A percentile compares a stretch with the other conserved stretches of the same genome.
phyloP scores from a whole-genome alignment of 2,329 filamentous ascomycete genomes.

The Scytalidium lignicola region DNA sequence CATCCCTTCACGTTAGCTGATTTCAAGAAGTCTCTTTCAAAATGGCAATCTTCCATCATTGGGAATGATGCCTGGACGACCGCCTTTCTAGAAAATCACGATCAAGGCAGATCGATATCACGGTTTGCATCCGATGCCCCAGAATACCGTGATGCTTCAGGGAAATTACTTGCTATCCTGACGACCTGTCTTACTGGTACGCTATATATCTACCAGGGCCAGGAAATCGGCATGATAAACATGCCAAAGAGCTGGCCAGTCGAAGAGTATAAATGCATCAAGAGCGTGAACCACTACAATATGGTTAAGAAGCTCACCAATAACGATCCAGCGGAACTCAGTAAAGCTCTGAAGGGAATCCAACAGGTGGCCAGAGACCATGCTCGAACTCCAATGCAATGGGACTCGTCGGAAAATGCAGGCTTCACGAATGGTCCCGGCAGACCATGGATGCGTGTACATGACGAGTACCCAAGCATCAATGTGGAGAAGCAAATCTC shows the following conservation, averaged over 20 bases:
- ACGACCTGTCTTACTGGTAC: conserved; percentile 47
- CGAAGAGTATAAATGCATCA: conserved; percentile 43
- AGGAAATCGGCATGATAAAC: conserved; percentile 56
- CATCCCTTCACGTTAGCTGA: conserved; percentile 41
- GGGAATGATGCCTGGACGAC: conserved; percentile 54
- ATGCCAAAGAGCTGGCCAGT: conserved; percentile 49
- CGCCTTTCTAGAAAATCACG: conserved; percentile 60
- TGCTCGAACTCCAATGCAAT: conserved; percentile 64
- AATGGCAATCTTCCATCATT: conserved; percentile 47
- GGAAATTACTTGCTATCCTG: conserved; percentile 49
- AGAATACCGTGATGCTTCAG: conserved; percentile 20
- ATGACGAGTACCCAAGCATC: conserved; percentile 46
- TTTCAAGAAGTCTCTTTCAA: conserved; percentile 42
- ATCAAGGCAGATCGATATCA: conserved; percentile 51
- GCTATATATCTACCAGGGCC: conserved; percentile 54
- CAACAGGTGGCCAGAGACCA: conserved; percentile 60
- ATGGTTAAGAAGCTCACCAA: conserved; percentile 33
- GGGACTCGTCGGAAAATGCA: conserved; percentile 49
- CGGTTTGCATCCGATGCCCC: conserved; percentile 35
- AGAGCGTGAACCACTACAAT: conserved; percentile 44
- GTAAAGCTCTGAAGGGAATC: conserved; percentile 45
- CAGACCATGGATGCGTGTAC: conserved; percentile 55
- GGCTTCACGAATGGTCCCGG: conserved; percentile 53
- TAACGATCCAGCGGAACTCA: conserved; percentile 34
- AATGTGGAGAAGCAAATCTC: conserved; percentile 51